Percentiles rank a stretch among this genome's conserved stretches.
Evolutionary conservation across 31 red algal species (phyloP).

Genomic region (Asparagopsis taxiformis): DNA sequence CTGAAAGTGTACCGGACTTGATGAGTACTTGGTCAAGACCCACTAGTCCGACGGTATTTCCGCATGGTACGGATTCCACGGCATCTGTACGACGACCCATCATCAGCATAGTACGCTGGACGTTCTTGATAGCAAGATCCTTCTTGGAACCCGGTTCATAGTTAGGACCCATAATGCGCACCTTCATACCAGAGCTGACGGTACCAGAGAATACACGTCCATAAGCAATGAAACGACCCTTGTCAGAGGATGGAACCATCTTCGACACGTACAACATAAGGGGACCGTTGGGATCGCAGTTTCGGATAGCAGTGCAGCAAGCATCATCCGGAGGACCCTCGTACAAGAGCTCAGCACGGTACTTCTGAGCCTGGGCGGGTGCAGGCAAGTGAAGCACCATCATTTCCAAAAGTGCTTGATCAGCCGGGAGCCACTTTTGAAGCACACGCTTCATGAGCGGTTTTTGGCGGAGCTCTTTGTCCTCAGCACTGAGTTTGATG

Average conservation of each 20-base stretch:
- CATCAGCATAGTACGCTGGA: conserved; percentile 98
- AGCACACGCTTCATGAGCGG: conserved; percentile 99
- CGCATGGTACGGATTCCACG: conserved; percentile 94
- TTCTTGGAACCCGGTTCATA: conserved; percentile 98
- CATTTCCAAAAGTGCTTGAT: conserved; percentile 98
- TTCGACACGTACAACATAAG: conserved; percentile 99
- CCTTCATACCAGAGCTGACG: conserved; percentile 91
- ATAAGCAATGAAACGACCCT: conserved; percentile 98
- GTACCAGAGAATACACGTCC: conserved; percentile 99
- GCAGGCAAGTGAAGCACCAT: conserved; percentile 98
- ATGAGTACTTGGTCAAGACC: conserved; percentile 93
- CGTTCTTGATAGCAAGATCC: conserved; percentile 93
- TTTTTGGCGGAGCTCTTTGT: conserved; percentile 93
- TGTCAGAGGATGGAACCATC: conserved; percentile 99
- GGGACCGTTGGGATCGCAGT: conserved; percentile 98
- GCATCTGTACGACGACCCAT: conserved; percentile 98
- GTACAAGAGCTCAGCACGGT: conserved; percentile 96
- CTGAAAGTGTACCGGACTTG: conserved; percentile 94
- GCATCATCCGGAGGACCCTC: conserved; percentile 98
- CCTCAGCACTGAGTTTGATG: conserved; percentile 90
- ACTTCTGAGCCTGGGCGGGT: conserved; percentile 96
- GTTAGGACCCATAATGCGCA: conserved; percentile 98
- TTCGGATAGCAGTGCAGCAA: conserved; percentile 91
- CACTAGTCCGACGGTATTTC: conserved; percentile 98
- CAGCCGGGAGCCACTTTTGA: conserved; percentile 99